A percentile compares a stretch with the other conserved stretches of the same genome.
phyloP scores from a whole-genome alignment of 192 early-diverging fungal genomes.

The Backusella macrospora region DNA sequence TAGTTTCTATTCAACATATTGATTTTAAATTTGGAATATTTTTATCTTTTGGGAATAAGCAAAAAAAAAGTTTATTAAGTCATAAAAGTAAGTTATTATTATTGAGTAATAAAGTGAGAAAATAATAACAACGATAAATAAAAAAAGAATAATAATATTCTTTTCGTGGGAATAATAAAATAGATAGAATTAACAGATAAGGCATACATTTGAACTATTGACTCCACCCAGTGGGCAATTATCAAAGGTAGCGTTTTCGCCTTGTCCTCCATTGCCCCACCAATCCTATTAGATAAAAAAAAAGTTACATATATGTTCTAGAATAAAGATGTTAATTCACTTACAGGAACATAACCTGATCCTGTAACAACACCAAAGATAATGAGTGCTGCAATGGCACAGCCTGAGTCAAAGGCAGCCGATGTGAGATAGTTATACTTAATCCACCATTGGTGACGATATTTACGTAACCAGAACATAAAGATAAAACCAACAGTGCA shows the following conservation, averaged over 20 bases:
- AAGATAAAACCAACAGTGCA: conserved; percentile 54
- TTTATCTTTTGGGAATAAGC: background rate
- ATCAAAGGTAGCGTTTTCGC: conserved; percentile 20
- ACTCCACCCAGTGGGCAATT: conserved; percentile 26
- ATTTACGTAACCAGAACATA: conserved; percentile 53
- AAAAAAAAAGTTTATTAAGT: background rate
- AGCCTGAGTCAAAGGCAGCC: conserved; percentile 60
- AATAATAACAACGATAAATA: background rate
- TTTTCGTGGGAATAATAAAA: no score
- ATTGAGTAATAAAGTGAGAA: background rate
- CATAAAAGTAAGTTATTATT: background rate
- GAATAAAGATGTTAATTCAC: no score
- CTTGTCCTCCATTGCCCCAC: conserved; percentile 36
- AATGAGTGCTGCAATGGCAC: conserved; percentile 48
- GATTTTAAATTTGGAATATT: background rate
- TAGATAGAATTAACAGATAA: conserved; percentile 6
- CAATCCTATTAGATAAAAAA: conserved; percentile 24
- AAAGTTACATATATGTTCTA: no score
- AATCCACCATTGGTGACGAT: conserved; percentile 57
- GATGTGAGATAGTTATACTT: conserved; percentile 74
- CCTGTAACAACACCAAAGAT: conserved; percentile 47
- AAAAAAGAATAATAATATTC: no score
- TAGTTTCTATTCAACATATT: background rate
- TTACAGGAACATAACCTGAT: conserved; percentile 15
- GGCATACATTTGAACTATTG: conserved; percentile 19